Evolutionary conservation across 371 early-diverging fungal genomes (phyloP), one percentile per base, ranked within the genome.

Genomic region (Mortierella sp.): DNA sequence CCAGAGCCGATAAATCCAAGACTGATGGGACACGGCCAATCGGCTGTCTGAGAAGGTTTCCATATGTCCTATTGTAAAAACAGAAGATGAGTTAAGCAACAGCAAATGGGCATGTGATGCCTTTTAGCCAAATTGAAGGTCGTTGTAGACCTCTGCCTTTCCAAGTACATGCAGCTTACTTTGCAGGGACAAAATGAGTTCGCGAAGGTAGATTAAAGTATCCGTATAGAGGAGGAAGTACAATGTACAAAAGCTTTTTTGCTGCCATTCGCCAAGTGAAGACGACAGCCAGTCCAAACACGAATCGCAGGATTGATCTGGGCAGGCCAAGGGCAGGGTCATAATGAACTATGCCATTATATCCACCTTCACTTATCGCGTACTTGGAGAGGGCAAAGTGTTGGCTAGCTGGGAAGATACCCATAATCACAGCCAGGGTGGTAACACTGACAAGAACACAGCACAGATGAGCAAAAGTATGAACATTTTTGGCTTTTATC

Each of bases 11-110:
- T 21, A 90, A 72, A 68, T 90, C 90, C 63, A 90, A 67, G 2
- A 90, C 89, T 1, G 90, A 90, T 21, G 90, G 90, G 24, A 90
- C 87, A 58, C 89, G 86, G 52, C 88, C 88, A 53, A 90, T 90
- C 21, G 86, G 89, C 62, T 89, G 88, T 62, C 85, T 74, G 8
- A 85, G 83, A 41, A 90, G 83, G 61, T 86, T 87, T 71, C 88
- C 88, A 73, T 90, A 90, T 2, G 88, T 88, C 70, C 90, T 88
- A 59, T 19, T 53, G 55, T 53, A 53, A 47, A 33, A 47, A 33
- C 7, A 59, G 7, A 36, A 36, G 32, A 45, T 22, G 28, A 43
- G 45, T 40, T 41, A 22, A 33, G 45, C 15, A 47, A 32, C 24
- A 62, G 33, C 4, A 22, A 33, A 11, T 10, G 22, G 10, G 33